Percentiles rank a stretch among this genome's conserved stretches.
Conservation (phyloP, 2,329 filamentous ascomycete species). For the Nothophoma quercina region DNA sequence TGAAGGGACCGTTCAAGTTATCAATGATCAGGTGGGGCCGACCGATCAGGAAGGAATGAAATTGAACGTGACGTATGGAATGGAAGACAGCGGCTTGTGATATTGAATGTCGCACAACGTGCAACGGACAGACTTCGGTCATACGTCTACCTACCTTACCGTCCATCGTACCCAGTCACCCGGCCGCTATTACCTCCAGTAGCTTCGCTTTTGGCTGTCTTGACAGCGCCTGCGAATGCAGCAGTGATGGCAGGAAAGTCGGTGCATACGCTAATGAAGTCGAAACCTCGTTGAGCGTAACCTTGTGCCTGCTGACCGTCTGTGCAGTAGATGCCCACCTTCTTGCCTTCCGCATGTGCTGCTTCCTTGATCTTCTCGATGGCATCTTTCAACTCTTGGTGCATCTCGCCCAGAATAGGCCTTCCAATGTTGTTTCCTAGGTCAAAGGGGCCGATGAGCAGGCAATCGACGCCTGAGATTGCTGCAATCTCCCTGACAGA, state of each 20-base stretch:
- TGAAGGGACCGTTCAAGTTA: neutral
- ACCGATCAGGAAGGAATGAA: neutral
- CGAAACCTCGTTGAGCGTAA: slow-evolving; percentile 63
- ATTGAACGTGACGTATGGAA: slow-evolving; percentile 6
- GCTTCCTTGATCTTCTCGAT: slow-evolving; percentile 61
- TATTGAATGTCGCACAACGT: slow-evolving; percentile 11
- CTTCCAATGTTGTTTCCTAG: slow-evolving; percentile 65
- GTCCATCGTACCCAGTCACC: slow-evolving; percentile 35
- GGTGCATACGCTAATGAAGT: slow-evolving; percentile 59
- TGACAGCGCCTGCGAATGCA: slow-evolving; percentile 48
- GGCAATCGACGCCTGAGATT: slow-evolving; percentile 60
- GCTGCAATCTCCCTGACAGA: slow-evolving; percentile 58
- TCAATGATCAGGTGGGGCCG: neutral
- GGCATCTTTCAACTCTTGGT: slow-evolving; percentile 59
- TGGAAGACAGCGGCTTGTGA: slow-evolving; percentile 3
- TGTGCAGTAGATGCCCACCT: slow-evolving; percentile 63
- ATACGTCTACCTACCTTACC: slow-evolving; percentile 4
- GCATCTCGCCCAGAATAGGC: slow-evolving; percentile 58
- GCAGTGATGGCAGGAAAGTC: slow-evolving; percentile 57
- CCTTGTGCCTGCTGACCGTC: slow-evolving; percentile 59
- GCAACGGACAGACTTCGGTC: neutral
- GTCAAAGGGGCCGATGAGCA: slow-evolving; percentile 64
- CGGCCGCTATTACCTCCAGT: slow-evolving; percentile 16
- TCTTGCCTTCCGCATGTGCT: slow-evolving; percentile 61
- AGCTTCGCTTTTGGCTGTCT: slow-evolving; percentile 40